phyloP scores from a whole-genome alignment of 1,284 basidiomycete species.

The Apiotrichum laibachii region DNA sequence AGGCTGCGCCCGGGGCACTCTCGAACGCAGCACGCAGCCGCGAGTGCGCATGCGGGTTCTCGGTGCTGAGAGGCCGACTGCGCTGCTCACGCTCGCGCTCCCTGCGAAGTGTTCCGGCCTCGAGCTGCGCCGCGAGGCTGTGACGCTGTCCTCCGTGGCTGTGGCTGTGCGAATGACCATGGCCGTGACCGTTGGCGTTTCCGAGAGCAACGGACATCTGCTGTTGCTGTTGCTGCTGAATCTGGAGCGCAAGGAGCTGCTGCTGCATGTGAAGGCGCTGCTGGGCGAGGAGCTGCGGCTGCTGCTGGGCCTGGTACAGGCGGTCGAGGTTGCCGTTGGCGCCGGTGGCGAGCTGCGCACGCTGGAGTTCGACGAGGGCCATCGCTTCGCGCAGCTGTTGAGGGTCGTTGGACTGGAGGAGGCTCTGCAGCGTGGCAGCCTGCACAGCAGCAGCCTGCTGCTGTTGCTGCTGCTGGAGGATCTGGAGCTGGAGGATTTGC shows the following conservation, averaged over 20 bases:
- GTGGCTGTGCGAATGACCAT: conserved; percentile 3
- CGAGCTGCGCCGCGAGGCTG: conserved; percentile 31
- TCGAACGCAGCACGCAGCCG: conserved; percentile 33
- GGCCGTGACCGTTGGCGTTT: conserved; percentile 16
- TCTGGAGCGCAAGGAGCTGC: conserved; percentile 14
- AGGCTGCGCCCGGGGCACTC: conserved; percentile 18
- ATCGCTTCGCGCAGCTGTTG: conserved; percentile 29
- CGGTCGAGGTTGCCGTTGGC: conserved; percentile 6
- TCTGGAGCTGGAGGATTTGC: conserved; percentile 17
- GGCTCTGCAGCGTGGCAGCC: conserved; percentile 18
- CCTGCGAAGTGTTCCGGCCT: conserved; percentile 23
- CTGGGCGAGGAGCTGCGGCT: conserved; percentile 18
- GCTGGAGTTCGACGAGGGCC: conserved; percentile 29
- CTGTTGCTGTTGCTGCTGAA: conserved; percentile 22
- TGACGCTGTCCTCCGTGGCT: conserved; percentile 19
- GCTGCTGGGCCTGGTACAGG: conserved; percentile 23
- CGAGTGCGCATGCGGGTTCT: conserved; percentile 20
- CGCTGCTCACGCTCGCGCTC: conserved; percentile 20
- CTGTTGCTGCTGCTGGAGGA: conserved; percentile 7
- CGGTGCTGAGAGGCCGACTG: conserved; percentile 15
- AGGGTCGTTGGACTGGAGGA: conserved; percentile 19
- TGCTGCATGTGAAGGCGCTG: conserved; percentile 6
- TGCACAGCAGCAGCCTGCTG: conserved; percentile 13
- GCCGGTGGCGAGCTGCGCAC: conserved; percentile 21
- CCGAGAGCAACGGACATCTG: conserved; percentile 1